These are phyloP conservation scores for Podila epicladia DNA, from an alignment of 192 early-diverging fungal genomes.

Conservation along the genomic window DNA sequence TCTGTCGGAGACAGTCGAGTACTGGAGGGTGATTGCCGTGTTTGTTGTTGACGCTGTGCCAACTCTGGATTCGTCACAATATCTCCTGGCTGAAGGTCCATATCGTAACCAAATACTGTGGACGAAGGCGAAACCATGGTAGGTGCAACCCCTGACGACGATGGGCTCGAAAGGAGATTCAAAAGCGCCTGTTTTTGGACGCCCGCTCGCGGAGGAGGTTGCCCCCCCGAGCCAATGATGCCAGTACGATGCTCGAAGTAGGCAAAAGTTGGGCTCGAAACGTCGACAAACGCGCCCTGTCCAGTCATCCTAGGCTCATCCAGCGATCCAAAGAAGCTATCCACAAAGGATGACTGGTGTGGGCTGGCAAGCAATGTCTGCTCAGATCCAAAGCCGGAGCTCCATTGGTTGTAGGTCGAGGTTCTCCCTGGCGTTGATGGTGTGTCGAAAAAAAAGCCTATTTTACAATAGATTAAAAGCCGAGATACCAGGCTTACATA, in stretches of 20 bases:
- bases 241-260: too few species aligned
- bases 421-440: not conserved
- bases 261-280: too few species aligned
- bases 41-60: not conserved
- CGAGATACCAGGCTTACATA: not conserved
- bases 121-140: too few species aligned
- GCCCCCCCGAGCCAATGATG: too few species aligned
- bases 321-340: not conserved
- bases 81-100: not conserved
- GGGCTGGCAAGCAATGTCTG: not conserved
- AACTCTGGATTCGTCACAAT: not conserved
- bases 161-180: too few species aligned
- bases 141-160: too few species aligned
- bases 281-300: too few species aligned
- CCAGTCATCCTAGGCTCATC: not conserved
- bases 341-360: not conserved
- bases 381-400: not conserved
- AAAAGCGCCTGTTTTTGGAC: too few species aligned
- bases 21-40: not conserved
- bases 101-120: too few species aligned
- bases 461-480: not conserved
- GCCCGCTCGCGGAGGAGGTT: too few species aligned
- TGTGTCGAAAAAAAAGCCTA: not conserved
- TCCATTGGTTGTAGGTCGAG: slow-evolving; percentile 6
- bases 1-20: not conserved